Conservation (phyloP, 768 basidiomycete species). For the Naganishia antarctica region DNA sequence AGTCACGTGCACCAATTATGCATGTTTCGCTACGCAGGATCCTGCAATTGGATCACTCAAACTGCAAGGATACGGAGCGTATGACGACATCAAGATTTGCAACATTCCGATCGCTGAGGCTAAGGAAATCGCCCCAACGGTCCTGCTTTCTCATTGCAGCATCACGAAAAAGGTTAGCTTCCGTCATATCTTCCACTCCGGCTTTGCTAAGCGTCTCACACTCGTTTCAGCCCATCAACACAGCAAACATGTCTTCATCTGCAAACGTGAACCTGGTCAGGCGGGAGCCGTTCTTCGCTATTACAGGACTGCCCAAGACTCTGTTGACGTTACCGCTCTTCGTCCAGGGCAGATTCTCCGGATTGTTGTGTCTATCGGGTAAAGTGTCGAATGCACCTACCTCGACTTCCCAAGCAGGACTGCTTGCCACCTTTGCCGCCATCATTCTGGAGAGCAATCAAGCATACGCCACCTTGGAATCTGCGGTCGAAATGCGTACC, state of each 20-base stretch:
- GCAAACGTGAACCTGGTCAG: constrained; percentile 10
- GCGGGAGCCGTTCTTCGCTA: constrained; percentile 27
- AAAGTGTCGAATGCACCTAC: background rate
- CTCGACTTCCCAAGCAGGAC: constrained; percentile 14
- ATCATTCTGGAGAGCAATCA: constrained; percentile 21
- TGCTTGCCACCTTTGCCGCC: constrained; percentile 23
- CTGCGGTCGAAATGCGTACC: constrained; percentile 22
- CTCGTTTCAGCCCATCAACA: constrained; percentile 7
- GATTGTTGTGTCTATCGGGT: constrained; percentile 17
- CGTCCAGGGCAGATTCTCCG: constrained; percentile 26
- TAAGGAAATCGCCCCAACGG: constrained; percentile 11
- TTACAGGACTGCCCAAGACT: background rate
- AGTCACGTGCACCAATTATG: constrained; percentile 24
- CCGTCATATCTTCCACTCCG: background rate
- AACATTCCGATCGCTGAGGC: constrained; percentile 20
- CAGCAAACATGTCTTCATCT: background rate
- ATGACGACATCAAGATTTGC: constrained; percentile 20
- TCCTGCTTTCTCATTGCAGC: constrained; percentile 5
- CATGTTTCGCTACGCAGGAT: constrained; percentile 27
- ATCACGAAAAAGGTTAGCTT: constrained; percentile 18
- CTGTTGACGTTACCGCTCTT: constrained; percentile 7
- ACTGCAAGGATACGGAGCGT: constrained; percentile 20
- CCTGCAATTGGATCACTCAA: constrained; percentile 2
- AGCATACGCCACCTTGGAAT: constrained; percentile 18
- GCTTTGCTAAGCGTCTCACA: too few species aligned